These are phyloP conservation scores for Pleurostoma richardsiae DNA, from an alignment of 2,329 filamentous ascomycete genomes.

Conservation along the genomic window DNA sequence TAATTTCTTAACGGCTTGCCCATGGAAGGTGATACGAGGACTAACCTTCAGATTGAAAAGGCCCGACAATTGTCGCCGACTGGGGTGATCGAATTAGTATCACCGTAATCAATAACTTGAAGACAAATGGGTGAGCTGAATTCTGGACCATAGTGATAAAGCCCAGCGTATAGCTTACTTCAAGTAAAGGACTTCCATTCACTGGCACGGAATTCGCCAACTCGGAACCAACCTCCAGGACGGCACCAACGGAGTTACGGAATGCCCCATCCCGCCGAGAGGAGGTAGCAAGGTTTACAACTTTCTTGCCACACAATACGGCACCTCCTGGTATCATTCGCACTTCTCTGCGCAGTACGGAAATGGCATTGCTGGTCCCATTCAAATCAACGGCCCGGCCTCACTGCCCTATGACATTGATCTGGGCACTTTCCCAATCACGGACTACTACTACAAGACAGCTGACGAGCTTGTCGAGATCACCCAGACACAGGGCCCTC, in stretches of 20 bases:
- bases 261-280: conserved; percentile 32
- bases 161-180: not conserved
- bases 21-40: not conserved
- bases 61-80: conserved; percentile 47
- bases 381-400: conserved; percentile 41
- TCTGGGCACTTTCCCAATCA: conserved; percentile 41
- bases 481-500: conserved; percentile 18
- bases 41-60: conserved; percentile 17
- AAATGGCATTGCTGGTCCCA: conserved; percentile 42
- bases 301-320: conserved; percentile 32
- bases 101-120: conserved; percentile 61
- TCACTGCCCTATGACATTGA: conserved; percentile 45
- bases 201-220: conserved; percentile 29
- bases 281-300: conserved; percentile 26
- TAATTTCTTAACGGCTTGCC: not conserved
- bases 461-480: conserved; percentile 19
- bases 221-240: conserved; percentile 28
- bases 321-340: conserved; percentile 37
- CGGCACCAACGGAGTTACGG: conserved; percentile 36
- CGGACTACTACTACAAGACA: conserved; percentile 42
- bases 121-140: conserved; percentile 26
- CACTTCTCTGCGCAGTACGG: conserved; percentile 40
- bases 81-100: conserved; percentile 51
- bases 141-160: not conserved
- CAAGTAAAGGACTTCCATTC: conserved; percentile 31